phyloP scores from a whole-genome alignment of 139 green algal species.

The Choricystis sp. region DNA sequence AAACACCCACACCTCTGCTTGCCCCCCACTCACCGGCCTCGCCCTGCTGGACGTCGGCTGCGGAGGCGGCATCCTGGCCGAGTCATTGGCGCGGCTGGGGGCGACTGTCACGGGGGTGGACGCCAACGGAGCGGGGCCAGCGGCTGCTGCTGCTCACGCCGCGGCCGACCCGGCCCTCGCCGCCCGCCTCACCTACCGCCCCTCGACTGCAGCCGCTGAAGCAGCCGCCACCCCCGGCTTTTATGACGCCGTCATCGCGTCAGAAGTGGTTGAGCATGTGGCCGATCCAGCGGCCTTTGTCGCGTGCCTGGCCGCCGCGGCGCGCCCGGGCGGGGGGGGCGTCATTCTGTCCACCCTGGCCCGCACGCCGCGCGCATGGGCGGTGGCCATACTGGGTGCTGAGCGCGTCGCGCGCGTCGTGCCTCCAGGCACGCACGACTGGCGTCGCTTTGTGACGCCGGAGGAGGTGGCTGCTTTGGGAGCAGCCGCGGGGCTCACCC shows the following conservation, averaged over 20 bases:
- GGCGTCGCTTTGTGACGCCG: conserved; percentile 80
- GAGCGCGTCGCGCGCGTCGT: conserved; percentile 58
- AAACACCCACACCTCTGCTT: not conserved
- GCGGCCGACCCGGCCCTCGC: conserved; percentile 13
- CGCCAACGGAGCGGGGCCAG: conserved; percentile 21
- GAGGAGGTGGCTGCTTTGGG: conserved; percentile 46
- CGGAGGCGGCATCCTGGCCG: conserved; percentile 65
- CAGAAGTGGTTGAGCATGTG: conserved; percentile 61
- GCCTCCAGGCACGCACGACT: conserved; percentile 68
- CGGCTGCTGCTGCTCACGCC: conserved; percentile 16
- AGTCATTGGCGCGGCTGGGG: conserved; percentile 63
- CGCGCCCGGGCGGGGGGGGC: conserved; percentile 13
- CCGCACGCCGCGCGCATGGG: conserved; percentile 56
- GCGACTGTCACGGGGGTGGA: conserved; percentile 46
- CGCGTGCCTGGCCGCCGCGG: conserved; percentile 10
- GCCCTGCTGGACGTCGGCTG: conserved; percentile 74
- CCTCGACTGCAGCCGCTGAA: conserved; percentile 20
- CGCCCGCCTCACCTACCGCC: conserved; percentile 10
- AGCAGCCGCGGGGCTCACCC: not conserved
- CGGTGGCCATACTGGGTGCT: conserved; percentile 61
- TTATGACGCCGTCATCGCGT: conserved; percentile 33
- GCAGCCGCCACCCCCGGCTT: conserved; percentile 15
- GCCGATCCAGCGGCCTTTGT: conserved; percentile 22
- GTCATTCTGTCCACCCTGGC: conserved; percentile 78
- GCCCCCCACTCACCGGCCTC: conserved; percentile 20